Evolutionary conservation across 345 rosid species (phyloP), one percentile per base, ranked within the genome.

Genomic region (Kandelia obovata): DNA sequence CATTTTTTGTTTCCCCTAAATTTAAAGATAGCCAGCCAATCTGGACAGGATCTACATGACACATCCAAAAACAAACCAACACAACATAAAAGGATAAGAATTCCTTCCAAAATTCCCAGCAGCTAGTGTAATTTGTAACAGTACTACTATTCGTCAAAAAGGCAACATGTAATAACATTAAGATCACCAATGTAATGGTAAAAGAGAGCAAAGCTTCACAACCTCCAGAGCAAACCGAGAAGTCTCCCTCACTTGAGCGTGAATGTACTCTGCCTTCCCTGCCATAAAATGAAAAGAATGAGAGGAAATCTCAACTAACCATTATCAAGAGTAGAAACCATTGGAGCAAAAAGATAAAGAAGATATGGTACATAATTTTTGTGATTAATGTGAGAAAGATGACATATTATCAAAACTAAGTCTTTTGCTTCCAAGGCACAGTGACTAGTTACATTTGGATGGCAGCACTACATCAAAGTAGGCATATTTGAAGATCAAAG

Each of bases 221-320:
- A 93, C 98, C 97, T 89, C 87, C 74, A 87, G 70, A 61, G 95
- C 87, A 84, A 78, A 77, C 68, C 80, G 87, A 77, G 96, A 85
- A 64, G 92, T 76, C 82, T 89, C 92, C 73, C 77, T 87, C 61
- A 91, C 83, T 64, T 66, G 80, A 49, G 82, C 89, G 82, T 85
- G 88, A 27, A 91, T 72, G 76, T 94, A 94, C 72, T 91, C 97
- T 60, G 92, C 80, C 81, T 94, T 94, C 65, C 98, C 98, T 94
- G 84, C 77, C 78, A 80, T 56, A 11, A 16, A 28, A 47, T 28
- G 28, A 31, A 55, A 15, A 57, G 17, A 34, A 32, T 10, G 67
- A 53, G 32, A 7, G 55, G 23, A 25, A 30, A 19, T 25, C 51
- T 19, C 5, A 4, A 62, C 2, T 39, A 15, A 43, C 49, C 19